Percentiles rank a stretch among this genome's conserved stretches.
phyloP scores from a whole-genome alignment of 1,284 basidiomycete species.

The Boletus smithii region DNA sequence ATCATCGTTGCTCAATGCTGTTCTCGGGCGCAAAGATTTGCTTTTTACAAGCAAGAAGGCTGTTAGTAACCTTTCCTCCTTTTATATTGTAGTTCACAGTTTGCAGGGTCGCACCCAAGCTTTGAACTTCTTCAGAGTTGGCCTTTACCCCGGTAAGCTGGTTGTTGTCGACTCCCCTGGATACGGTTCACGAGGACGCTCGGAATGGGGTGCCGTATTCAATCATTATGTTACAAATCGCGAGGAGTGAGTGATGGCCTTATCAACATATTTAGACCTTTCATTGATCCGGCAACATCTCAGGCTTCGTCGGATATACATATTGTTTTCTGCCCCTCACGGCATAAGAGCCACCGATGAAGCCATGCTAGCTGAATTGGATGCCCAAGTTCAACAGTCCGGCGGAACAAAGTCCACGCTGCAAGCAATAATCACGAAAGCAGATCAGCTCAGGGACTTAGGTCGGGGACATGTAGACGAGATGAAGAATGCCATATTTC shows the following conservation, averaged over 20 bases:
- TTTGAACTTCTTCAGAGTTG: conserved; percentile 69
- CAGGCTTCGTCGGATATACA: conserved; percentile 66
- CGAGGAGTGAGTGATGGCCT: conserved; percentile 48
- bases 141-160: conserved; percentile 50
- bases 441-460: conserved; percentile 45
- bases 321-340: conserved; percentile 67
- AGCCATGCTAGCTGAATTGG: conserved; percentile 59
- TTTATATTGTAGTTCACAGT: background rate
- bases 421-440: conserved; percentile 71
- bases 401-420: conserved; percentile 49
- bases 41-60: conserved; percentile 65
- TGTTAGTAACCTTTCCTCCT: conserved; percentile 39
- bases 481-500: conserved; percentile 35
- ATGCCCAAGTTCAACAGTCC: conserved; percentile 33
- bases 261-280: background rate
- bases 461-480: conserved; percentile 27
- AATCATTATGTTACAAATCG: conserved; percentile 59
- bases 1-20: conserved; percentile 66
- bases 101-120: conserved; percentile 63
- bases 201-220: conserved; percentile 70
- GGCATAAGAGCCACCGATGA: conserved; percentile 53
- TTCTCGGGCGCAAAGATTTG: conserved; percentile 55
- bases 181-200: conserved; percentile 68
- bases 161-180: conserved; percentile 75
- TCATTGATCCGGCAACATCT: background rate